A percentile compares a stretch with the other conserved stretches of the same genome.
phyloP scores from a whole-genome alignment of 805 yeast species.

The Spencermartinsiella europaea region DNA sequence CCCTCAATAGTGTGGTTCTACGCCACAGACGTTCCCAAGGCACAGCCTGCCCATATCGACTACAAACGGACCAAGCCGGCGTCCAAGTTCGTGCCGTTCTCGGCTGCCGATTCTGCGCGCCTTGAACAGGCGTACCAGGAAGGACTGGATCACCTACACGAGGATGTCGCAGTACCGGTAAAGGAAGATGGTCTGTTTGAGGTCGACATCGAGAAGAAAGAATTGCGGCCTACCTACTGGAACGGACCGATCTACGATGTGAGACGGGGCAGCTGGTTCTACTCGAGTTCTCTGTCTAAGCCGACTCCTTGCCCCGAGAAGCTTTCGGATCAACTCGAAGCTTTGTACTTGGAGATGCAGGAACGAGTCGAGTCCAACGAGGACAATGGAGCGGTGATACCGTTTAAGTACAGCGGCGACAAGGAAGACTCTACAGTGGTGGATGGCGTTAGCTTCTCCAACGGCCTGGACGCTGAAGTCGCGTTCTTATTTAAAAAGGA shows the following conservation, averaged over 20 bases:
- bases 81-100: slow-evolving; percentile 61
- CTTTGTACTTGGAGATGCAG: slow-evolving; percentile 36
- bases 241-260: slow-evolving; percentile 80
- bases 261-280: slow-evolving; percentile 82
- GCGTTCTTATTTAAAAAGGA: background rate
- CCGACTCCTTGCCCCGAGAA: slow-evolving; percentile 46
- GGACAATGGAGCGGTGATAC: background rate
- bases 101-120: slow-evolving; percentile 53
- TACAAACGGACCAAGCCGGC: slow-evolving; percentile 42
- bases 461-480: background rate
- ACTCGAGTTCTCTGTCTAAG: slow-evolving; percentile 38
- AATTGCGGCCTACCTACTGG: slow-evolving; percentile 75
- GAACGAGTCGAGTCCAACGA: background rate
- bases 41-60: slow-evolving; percentile 56
- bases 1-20: slow-evolving; percentile 56
- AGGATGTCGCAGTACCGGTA: slow-evolving; percentile 46
- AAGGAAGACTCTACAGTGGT: background rate
- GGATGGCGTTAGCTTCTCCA: background rate
- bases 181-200: slow-evolving; percentile 76
- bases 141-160: slow-evolving; percentile 1
- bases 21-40: slow-evolving; percentile 70
- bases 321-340: slow-evolving; percentile 56
- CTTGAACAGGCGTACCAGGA: slow-evolving; percentile 50
- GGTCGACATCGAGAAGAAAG: slow-evolving; percentile 55
- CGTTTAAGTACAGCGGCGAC: background rate